Evolutionary conservation across 805 yeast species (phyloP).

Genomic region (Wickerhamomyces bovis): DNA sequence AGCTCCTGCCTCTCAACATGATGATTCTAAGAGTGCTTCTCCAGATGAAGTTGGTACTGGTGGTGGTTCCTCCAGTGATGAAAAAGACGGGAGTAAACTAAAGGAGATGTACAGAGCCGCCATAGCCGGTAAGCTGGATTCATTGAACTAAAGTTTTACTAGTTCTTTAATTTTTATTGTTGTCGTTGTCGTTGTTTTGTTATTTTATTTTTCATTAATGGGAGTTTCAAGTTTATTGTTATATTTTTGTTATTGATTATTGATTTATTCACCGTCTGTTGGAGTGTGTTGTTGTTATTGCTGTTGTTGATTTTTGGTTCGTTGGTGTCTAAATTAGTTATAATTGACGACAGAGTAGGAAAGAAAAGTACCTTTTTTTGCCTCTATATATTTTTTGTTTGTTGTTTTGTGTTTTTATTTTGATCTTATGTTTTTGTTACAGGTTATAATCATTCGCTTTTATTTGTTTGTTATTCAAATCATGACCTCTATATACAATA

Average conservation of each 20-base stretch:
- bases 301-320: not conserved
- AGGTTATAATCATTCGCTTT: slow-evolving; percentile 2
- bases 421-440: not conserved
- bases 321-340: not conserved
- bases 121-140: slow-evolving; percentile 21
- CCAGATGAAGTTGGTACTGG: slow-evolving; percentile 4
- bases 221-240: not conserved
- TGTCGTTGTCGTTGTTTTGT: not conserved
- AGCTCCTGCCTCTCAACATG: not conserved
- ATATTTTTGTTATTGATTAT: not conserved
- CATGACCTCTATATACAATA: not conserved
- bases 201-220: not conserved
- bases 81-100: slow-evolving; percentile 14
- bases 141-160: slow-evolving; percentile 10
- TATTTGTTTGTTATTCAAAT: not conserved
- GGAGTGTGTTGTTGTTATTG: too few relatives aligned
- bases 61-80: slow-evolving; percentile 3
- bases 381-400: not conserved
- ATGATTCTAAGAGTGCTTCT: not conserved
- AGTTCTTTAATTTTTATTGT: not conserved
- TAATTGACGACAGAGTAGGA: not conserved
- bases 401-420: not conserved
- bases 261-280: not conserved
- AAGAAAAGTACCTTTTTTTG: not conserved
- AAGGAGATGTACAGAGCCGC: slow-evolving; percentile 25